Evolutionary conservation across 169 alveolate species (phyloP).

Genomic region (Besnoitia besnoiti): DNA sequence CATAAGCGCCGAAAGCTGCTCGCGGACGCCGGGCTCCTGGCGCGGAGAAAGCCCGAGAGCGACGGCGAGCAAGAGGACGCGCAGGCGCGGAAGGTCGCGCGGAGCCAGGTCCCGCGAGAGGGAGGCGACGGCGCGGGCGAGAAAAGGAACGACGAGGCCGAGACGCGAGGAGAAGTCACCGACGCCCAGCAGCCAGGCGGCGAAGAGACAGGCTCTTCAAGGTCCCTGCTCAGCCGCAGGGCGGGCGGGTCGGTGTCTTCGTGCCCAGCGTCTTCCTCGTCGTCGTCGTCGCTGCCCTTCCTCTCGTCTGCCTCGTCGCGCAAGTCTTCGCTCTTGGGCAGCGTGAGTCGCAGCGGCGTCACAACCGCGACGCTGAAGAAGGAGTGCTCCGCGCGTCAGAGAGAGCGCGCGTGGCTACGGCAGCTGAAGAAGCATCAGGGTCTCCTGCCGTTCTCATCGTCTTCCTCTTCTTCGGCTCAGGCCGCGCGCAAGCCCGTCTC

Average conservation of each 20-base stretch:
- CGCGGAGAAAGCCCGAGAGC: too few relatives aligned
- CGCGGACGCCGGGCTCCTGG: too few relatives aligned
- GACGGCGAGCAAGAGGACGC: not conserved
- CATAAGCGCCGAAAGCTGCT: not conserved
- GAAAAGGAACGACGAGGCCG: not conserved
- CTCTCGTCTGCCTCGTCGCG: not conserved
- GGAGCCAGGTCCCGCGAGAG: not conserved
- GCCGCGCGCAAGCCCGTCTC: not conserved
- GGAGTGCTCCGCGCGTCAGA: not conserved
- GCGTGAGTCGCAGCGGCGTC: not conserved
- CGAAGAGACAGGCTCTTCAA: too few relatives aligned
- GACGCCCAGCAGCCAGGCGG: not conserved
- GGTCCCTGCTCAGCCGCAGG: not conserved
- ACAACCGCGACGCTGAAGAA: not conserved
- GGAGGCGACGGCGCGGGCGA: not conserved
- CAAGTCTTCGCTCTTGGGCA: not conserved
- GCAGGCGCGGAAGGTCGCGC: not conserved
- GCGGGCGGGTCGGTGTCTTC: not conserved
- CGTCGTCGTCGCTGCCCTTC: not conserved
- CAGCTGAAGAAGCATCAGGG: slow-evolving; percentile 37
- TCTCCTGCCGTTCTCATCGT: not conserved
- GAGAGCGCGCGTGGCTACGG: slow-evolving; percentile 21
- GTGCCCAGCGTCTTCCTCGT: not conserved
- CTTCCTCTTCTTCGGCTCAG: too few relatives aligned
- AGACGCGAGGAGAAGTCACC: not conserved